These are phyloP conservation scores for Atractiella rhizophila DNA, from an alignment of 768 basidiomycete genomes.

Conservation along the genomic window DNA sequence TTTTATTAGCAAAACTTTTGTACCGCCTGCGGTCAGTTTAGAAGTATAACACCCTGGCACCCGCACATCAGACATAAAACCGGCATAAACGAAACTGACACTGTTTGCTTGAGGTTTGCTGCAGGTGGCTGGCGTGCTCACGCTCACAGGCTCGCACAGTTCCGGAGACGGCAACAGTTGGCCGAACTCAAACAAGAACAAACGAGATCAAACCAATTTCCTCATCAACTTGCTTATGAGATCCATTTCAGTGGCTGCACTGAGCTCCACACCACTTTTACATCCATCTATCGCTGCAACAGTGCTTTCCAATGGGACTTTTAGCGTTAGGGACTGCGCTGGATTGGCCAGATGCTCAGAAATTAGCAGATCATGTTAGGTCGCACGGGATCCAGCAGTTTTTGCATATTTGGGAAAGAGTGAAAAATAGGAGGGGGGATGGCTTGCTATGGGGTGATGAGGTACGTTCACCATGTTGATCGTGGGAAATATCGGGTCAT, in stretches of 20 bases:
- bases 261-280: neutral
- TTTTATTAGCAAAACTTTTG: too few relatives aligned
- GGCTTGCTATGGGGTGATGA: constrained; percentile 95
- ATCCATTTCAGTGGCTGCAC: neutral
- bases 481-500: neutral
- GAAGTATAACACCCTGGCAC: too few relatives aligned
- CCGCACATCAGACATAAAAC: too few relatives aligned
- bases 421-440: constrained; percentile 75
- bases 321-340: constrained; percentile 79
- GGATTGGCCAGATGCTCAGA: constrained; percentile 66
- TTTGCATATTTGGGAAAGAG: constrained; percentile 66
- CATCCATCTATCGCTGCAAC: neutral
- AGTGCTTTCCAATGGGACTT: constrained; percentile 94
- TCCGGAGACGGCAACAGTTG: neutral
- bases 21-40: too few relatives aligned
- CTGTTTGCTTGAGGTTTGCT: too few relatives aligned
- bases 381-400: constrained; percentile 86
- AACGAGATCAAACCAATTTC: neutral
- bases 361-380: constrained; percentile 67
- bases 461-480: constrained; percentile 28
- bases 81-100: too few relatives aligned
- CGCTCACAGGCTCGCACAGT: neutral
- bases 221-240: neutral
- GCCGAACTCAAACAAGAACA: neutral
- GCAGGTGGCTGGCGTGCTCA: too few relatives aligned